A percentile compares a stretch with the other conserved stretches of the same genome.
phyloP scores from a whole-genome alignment of 2,329 filamentous ascomycete genomes.

The Trichoderma endophyticum region DNA sequence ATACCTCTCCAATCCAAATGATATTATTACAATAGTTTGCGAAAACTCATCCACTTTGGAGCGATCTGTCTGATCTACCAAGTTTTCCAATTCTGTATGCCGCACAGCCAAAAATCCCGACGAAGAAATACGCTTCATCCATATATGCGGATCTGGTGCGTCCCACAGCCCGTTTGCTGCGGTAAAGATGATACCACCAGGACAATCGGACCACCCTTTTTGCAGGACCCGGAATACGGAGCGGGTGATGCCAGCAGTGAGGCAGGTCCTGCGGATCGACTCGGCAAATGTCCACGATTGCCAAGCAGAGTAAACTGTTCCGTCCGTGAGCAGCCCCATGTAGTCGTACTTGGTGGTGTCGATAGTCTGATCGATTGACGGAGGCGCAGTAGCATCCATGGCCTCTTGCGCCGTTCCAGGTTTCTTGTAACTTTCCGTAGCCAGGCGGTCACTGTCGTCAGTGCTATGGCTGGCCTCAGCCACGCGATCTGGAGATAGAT shows the following conservation, averaged over 20 bases:
- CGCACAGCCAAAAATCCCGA: background rate
- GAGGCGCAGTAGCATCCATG: background rate
- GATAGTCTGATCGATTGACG: background rate
- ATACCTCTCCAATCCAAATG: background rate
- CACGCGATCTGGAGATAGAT: background rate
- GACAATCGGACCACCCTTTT: background rate
- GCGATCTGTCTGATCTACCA: background rate
- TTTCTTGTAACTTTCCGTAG: background rate
- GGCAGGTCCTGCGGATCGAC: background rate
- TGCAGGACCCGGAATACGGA: background rate
- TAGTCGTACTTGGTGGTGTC: background rate
- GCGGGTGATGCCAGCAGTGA: background rate
- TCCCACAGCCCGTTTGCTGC: background rate
- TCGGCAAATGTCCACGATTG: background rate
- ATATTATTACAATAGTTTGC: background rate
- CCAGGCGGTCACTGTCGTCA: fast-evolving
- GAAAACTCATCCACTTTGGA: background rate
- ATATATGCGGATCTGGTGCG: background rate
- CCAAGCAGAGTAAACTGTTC: background rate
- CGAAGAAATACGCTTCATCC: background rate
- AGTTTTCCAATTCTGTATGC: background rate
- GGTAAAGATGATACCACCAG: background rate
- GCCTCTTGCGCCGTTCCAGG: background rate
- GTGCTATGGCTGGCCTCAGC: background rate
- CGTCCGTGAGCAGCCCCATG: background rate